phyloP scores from a whole-genome alignment of 2,329 filamentous ascomycete species.

The Gnomoniopsis smithogilvyi region DNA sequence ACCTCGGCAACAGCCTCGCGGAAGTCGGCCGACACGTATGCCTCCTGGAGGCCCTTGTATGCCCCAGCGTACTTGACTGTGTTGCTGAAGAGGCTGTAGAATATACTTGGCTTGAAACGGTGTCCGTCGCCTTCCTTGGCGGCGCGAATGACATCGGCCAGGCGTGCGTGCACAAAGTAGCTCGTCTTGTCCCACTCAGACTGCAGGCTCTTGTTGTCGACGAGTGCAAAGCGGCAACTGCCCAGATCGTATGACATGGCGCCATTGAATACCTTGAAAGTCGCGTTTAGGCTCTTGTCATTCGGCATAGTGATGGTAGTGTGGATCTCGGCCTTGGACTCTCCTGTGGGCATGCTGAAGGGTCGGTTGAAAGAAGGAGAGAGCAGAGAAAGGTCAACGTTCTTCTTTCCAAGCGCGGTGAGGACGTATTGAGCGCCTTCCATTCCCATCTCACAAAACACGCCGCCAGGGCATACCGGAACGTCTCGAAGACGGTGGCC shows the following conservation, averaged over 20 bases:
- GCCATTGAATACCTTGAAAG: conserved; percentile 13
- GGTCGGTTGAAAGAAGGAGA: conserved; percentile 11
- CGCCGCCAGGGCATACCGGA: conserved; percentile 11
- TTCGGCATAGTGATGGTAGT: conserved; percentile 12
- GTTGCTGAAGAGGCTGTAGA: conserved; percentile 24
- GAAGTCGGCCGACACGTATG: conserved; percentile 16
- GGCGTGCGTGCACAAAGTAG: conserved; percentile 12
- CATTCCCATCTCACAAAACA: conserved; percentile 13
- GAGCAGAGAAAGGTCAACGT: conserved; percentile 5
- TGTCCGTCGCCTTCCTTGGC: conserved; percentile 14
- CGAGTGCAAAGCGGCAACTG: conserved; percentile 6
- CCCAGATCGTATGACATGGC: conserved; percentile 12
- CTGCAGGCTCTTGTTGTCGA: conserved; percentile 9
- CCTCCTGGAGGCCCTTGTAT: conserved; percentile 20
- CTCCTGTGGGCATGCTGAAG: conserved; percentile 10
- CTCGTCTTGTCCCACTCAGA: conserved; percentile 13
- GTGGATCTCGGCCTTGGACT: conserved; percentile 9
- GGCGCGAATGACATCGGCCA: conserved; percentile 5
- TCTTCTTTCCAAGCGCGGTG: conserved; percentile 8
- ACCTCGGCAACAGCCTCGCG: conserved; percentile 20
- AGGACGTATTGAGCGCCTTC: conserved; percentile 11
- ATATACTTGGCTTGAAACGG: conserved; percentile 16
- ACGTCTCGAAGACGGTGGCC: conserved; percentile 14
- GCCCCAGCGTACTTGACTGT: conserved; percentile 19
- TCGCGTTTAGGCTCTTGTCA: conserved; percentile 1